These are phyloP conservation scores for Metschnikowia noctiluminum DNA, from an alignment of 805 yeast species.

Conservation along the genomic window DNA sequence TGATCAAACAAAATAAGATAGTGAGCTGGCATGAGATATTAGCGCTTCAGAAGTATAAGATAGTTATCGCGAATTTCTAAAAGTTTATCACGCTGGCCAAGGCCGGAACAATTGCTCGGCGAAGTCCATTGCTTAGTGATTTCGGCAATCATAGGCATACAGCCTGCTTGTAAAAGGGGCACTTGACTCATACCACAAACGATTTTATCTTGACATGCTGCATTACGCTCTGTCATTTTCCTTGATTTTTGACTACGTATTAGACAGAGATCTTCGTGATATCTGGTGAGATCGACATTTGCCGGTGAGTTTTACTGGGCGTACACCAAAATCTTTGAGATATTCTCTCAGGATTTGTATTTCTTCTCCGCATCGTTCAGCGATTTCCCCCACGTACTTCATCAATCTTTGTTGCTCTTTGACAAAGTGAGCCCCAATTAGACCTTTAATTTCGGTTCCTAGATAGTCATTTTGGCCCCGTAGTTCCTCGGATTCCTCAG, in stretches of 20 bases:
- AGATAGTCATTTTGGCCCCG: conserved; percentile 17
- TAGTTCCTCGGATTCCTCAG: conserved; percentile 23
- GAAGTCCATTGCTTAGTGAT: too few species aligned
- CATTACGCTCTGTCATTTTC: background rate
- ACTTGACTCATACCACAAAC: background rate
- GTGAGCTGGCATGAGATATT: too few species aligned
- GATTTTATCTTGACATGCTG: background rate
- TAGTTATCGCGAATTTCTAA: too few species aligned
- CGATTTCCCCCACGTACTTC: conserved; percentile 5
- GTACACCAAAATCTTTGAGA: background rate
- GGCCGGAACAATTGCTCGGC: too few species aligned
- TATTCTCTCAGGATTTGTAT: background rate
- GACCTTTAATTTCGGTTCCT: conserved; percentile 7
- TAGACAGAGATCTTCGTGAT: background rate
- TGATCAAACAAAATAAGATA: too few species aligned
- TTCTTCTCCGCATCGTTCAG: conserved; percentile 5
- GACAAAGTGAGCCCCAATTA: conserved; percentile 3
- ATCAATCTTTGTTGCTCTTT: conserved; percentile 7
- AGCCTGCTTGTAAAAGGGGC: too few species aligned
- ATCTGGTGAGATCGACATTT: background rate
- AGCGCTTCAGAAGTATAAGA: too few species aligned
- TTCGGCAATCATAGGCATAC: too few species aligned
- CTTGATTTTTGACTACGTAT: background rate
- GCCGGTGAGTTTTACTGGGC: background rate
- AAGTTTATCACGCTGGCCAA: too few species aligned